Percentiles rank a stretch among this genome's conserved stretches.
Evolutionary conservation across 1,284 basidiomycete species (phyloP).

Genomic region (Cryptococcus sp.): DNA sequence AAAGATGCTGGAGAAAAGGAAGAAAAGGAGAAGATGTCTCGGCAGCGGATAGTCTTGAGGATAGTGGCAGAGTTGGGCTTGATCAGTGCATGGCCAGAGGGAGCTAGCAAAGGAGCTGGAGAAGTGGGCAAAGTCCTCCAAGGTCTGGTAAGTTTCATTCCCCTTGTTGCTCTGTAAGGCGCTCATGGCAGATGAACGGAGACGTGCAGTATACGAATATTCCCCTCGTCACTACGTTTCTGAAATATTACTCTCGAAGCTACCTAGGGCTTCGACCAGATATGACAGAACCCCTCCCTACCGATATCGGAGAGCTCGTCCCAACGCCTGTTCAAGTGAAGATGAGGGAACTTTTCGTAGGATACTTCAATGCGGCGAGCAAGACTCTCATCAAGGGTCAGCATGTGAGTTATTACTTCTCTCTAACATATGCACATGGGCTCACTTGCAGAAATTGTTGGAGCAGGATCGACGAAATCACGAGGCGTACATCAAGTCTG

Average conservation of each 20-base stretch:
- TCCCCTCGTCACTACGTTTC: conserved; percentile 73
- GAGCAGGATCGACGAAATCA: conserved; percentile 95
- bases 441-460: conserved; percentile 67
- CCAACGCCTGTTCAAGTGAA: conserved; percentile 76
- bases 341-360: conserved; percentile 87
- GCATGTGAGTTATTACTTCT: conserved; percentile 55
- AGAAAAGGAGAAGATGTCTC: conserved; percentile 68
- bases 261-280: conserved; percentile 60
- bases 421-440: not conserved
- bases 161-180: not conserved
- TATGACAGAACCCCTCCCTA: conserved; percentile 31
- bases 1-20: conserved; percentile 69
- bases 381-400: conserved; percentile 90
- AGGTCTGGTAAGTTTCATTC: conserved; percentile 56
- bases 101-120: conserved; percentile 59
- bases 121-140: conserved; percentile 65
- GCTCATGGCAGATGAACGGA: conserved; percentile 62
- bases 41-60: conserved; percentile 78
- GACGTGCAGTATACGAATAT: conserved; percentile 80
- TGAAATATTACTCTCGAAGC: conserved; percentile 74
- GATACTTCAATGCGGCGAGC: conserved; percentile 84
- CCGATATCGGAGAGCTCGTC: conserved; percentile 64
- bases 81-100: conserved; percentile 60
- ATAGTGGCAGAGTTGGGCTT: conserved; percentile 85
- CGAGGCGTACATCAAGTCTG: conserved; percentile 96